Conservation (phyloP, 176 grass and related monocot species). For the Hordeum marinum region DNA sequence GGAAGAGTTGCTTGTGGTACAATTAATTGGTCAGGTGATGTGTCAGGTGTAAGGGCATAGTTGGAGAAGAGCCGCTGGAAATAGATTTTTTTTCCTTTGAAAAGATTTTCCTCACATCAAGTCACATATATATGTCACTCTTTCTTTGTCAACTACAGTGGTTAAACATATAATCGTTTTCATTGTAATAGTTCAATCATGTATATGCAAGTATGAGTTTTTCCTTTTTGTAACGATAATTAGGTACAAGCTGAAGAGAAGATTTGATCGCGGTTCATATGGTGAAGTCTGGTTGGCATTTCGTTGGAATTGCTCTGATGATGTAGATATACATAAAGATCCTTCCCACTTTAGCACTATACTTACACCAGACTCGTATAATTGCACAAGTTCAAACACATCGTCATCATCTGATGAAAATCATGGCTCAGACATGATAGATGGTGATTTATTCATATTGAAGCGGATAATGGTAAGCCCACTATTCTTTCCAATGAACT, state of each 20-base stretch:
- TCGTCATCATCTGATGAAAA: slow-evolving; percentile 29
- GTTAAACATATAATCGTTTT: background rate
- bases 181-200: slow-evolving; percentile 17
- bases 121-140: slow-evolving; percentile 5
- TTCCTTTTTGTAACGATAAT: slow-evolving; percentile 27
- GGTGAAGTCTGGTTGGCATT: slow-evolving; percentile 99
- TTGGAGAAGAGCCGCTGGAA: slow-evolving; percentile 3
- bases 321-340: slow-evolving; percentile 44
- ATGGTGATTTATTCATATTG: slow-evolving; percentile 91
- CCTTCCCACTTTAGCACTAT: slow-evolving; percentile 22
- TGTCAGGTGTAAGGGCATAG: background rate
- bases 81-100: background rate
- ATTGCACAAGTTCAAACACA: slow-evolving; percentile 45
- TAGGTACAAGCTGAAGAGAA: slow-evolving; percentile 95
- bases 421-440: slow-evolving; percentile 38
- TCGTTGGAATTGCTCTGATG: slow-evolving; percentile 92
- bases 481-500: slow-evolving; percentile 9
- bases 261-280: slow-evolving; percentile 91
- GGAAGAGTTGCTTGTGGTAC: background rate
- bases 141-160: background rate
- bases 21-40: slow-evolving; percentile 9
- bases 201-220: background rate
- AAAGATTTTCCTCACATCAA: slow-evolving; percentile 16
- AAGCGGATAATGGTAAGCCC: slow-evolving; percentile 94
- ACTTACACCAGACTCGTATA: slow-evolving; percentile 35